Base-by-base conservation (phyloP, 257 asterid genomes). In the Misopates orontium region DNA sequence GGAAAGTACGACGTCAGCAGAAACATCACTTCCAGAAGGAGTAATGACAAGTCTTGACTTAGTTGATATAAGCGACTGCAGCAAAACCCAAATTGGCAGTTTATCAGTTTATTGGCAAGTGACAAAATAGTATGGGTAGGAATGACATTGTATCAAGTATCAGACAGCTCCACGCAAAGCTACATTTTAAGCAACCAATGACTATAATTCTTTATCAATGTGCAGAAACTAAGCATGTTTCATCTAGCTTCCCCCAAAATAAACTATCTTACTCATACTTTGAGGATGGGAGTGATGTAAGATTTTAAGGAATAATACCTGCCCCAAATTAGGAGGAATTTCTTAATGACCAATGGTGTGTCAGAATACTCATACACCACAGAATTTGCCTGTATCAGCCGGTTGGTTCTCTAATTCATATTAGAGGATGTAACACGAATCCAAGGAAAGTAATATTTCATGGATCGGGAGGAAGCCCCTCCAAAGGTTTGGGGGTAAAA, bases 31-130 rank as follows among this genome's bases (percentile, higher is more conserved):
- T 79, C 90, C 92, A 60, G 88, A 80, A 39, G 98, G 88, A 80
- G 85, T 72, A 73, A 93, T 75, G 70, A 93, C 90, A 41, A 93
- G 96, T 76, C 97, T 81, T 64, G 97, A 88, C 71, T 82, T 84
- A 60, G 96, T 90, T 64, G 98, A 93, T 76, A 93, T 87, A 44
- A 90, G 96, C 6, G 98, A 85, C 98, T 93, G 94, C 87, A 81
- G 69, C 76, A 59, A 64, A 63, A 71, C 21, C 58, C 57, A 75
- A 62, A 28, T 64, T 31, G 36, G 69, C 50, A 59, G 57, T 59
- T 45, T 32, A 56, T 65, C 48, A 72, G 65, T 62, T 64, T 18
- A 41, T 65, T 59, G 45, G 73, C 60, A 41, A 62, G 28, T 49
- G 32, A 40, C 23, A 58, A 40, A 52, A 64, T 4, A 42, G 45